Evolutionary conservation across 441 rosid genomes (phyloP).

Genomic region (Pelargonium fulgidum): DNA sequence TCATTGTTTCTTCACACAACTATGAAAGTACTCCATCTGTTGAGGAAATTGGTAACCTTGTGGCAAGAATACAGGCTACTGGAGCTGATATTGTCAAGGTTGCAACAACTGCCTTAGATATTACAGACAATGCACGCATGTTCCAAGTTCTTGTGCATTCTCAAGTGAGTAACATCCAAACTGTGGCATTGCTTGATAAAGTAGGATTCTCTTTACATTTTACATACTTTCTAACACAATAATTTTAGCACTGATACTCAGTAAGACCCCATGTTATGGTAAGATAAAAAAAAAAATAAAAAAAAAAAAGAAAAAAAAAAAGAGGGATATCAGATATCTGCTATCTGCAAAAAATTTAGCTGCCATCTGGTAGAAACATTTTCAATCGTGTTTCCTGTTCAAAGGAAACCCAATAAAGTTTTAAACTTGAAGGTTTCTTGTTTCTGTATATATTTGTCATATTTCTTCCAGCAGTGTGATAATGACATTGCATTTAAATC

Average conservation of each 20-base stretch:
- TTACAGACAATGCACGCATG: conserved; percentile 73
- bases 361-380: neutral
- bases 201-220: neutral
- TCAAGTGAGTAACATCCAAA: conserved; percentile 38
- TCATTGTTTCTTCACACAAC: conserved; percentile 84
- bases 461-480: neutral
- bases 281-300: neutral
- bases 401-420: neutral
- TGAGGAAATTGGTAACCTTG: conserved; percentile 75
- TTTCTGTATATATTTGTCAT: neutral
- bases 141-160: conserved; percentile 76
- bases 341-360: neutral
- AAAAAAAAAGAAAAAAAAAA: neutral
- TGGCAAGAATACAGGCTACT: conserved; percentile 56
- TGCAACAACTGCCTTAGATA: conserved; percentile 81
- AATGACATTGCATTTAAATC: conserved; percentile 17
- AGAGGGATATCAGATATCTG: neutral
- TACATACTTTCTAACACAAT: neutral
- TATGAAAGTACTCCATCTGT: conserved; percentile 67
- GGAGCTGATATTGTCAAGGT: conserved; percentile 94
- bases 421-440: neutral
- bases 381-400: neutral
- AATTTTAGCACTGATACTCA: neutral
- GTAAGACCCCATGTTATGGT: neutral
- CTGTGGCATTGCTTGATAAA: neutral